phyloP scores from a whole-genome alignment of 2,329 filamentous ascomycete genomes.

The Xylaria arbuscula region DNA sequence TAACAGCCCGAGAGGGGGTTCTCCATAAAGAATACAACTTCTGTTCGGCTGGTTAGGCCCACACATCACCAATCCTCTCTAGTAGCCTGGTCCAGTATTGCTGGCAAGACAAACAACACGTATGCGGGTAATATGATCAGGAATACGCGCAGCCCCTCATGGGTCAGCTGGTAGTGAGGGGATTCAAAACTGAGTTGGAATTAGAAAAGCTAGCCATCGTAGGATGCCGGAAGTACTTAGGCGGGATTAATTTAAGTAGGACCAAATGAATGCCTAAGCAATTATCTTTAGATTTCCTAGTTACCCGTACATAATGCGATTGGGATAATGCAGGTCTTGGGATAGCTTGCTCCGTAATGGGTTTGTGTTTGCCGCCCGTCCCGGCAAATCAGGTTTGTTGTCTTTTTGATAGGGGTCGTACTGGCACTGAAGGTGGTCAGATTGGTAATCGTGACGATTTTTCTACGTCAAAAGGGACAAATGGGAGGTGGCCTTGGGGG shows the following conservation, averaged over 20 bases:
- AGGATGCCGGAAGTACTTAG: neutral
- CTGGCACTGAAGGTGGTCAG: neutral
- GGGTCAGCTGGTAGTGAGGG: neutral
- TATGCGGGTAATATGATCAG: neutral
- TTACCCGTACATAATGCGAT: neutral
- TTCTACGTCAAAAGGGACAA: neutral
- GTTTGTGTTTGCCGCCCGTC: neutral
- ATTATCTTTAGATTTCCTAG: neutral
- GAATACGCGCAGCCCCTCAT: neutral
- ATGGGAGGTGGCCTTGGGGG: neutral
- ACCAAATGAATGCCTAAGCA: neutral
- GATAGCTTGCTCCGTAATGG: neutral
- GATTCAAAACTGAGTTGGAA: neutral
- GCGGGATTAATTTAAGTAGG: neutral
- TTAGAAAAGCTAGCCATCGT: neutral
- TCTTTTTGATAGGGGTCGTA: neutral
- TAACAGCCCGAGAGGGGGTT: neutral
- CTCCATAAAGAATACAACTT: neutral
- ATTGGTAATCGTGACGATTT: neutral
- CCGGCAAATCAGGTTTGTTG: neutral
- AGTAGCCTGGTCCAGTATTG: neutral
- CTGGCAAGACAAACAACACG: neutral
- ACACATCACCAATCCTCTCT: neutral
- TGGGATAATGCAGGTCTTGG: neutral
- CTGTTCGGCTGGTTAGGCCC: neutral